Base-by-base conservation (phyloP, 805 yeast genomes). In the Komagataella phaffii region DNA sequence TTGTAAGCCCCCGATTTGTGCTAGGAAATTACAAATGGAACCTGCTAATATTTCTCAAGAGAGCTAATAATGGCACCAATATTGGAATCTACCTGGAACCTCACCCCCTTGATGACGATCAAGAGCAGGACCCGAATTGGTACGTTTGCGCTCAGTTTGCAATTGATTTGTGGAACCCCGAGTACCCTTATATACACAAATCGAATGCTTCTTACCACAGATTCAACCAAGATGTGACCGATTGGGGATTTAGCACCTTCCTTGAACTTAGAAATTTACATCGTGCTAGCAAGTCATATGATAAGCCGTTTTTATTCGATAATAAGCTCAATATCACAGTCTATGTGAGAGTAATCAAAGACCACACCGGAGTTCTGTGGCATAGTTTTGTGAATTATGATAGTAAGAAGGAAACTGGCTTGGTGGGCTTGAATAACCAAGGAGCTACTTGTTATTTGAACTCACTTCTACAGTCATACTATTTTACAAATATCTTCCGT, bases 371-470 rank as follows among this genome's bases (percentile, higher is more conserved):
- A 2, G 95, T 90, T 1, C 70, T 93, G 54, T 93, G 97, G 96
- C 95, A 88, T 62, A 85, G 85, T 62, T 88, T 89, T 58, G 55
- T 74, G 45, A 85, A 87, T 60, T 87, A 87, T 66, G 88, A 93
- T 65, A 89, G 97, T 1, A 88, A 89, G 63, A 78, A 81, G 59
- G 80, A 72, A 50, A 88, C 98, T 0, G 97, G 98, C 0, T 89
- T 75, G 63, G 96, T 89, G 7, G 99, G 99, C 1, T 77, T 93
- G 55, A 83, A 80, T 57, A 93, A 93, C 62, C 99, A 93, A 69
- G 99, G 99, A 56, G 99, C 99, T 2, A 93, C 99, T 0, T 93
- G 99, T 65, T 93, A 93, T 67, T 76, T 93, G 62, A 93, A 93
- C 64, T 91, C 98, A 0, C 73, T 93, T 53, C 67, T 93, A 51